A percentile compares a stretch with the other conserved stretches of the same genome.
Evolutionary conservation across 441 rosid genomes (phyloP).

Genomic region (Metrosideros polymorpha): DNA sequence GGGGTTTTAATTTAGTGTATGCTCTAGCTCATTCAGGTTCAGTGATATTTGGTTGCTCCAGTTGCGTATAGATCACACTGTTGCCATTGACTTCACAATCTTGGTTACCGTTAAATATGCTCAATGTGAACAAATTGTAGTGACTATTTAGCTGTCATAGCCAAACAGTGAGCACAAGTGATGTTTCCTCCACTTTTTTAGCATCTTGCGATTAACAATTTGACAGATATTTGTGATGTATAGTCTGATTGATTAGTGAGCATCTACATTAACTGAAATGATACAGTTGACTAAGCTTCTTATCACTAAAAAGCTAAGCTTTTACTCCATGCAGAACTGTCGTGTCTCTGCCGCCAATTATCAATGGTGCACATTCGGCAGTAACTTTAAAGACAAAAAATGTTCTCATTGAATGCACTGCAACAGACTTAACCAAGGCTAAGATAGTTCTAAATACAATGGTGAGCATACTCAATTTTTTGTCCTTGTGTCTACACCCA

Average conservation of each 20-base stretch:
- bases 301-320: neutral
- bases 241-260: neutral
- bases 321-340: constrained; percentile 52
- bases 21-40: neutral
- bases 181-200: neutral
- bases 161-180: neutral
- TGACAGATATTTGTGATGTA: neutral
- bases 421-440: constrained; percentile 92
- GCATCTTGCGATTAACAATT: neutral
- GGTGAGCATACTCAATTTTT: constrained; percentile 30
- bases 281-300: neutral
- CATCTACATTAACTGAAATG: neutral
- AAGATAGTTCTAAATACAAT: constrained; percentile 85
- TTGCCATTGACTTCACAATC: neutral
- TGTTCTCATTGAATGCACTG: constrained; percentile 94
- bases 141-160: neutral
- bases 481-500: neutral
- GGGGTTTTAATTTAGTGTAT: neutral
- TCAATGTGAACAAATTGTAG: neutral
- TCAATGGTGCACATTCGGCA: constrained; percentile 94
- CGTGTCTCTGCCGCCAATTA: constrained; percentile 85
- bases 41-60: neutral
- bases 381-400: constrained; percentile 85
- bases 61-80: neutral
- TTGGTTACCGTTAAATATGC: neutral